phyloP scores from a whole-genome alignment of 2,329 filamentous ascomycete species.

The Alternaria dauci region DNA sequence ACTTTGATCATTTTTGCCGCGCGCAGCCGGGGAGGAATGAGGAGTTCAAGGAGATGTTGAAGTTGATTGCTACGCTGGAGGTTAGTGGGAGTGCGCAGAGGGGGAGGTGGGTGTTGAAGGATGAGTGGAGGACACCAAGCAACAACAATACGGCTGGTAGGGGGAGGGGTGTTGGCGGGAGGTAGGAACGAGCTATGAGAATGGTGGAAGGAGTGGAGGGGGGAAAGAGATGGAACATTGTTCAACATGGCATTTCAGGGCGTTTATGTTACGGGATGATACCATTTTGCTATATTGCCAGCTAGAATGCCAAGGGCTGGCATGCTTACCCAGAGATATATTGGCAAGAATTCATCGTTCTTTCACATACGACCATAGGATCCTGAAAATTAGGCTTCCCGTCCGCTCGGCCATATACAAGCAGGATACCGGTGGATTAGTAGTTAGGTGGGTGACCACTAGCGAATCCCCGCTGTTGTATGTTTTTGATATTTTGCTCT shows the following conservation, averaged over 20 bases:
- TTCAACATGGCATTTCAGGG: background rate
- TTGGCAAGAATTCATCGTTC: background rate
- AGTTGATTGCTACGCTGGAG: conserved; percentile 76
- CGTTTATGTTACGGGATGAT: background rate
- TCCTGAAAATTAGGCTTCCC: too few species aligned
- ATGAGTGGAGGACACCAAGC: conserved; percentile 54
- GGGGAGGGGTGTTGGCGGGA: background rate
- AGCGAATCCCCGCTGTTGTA: too few species aligned
- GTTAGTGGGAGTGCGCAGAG: conserved; percentile 58
- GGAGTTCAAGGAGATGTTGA: conserved; percentile 84
- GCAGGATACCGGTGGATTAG: too few species aligned
- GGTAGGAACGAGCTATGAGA: background rate
- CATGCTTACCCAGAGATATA: background rate
- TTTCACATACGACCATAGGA: too few species aligned
- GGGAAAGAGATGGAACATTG: background rate
- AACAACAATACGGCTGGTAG: background rate
- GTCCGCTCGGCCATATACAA: too few species aligned
- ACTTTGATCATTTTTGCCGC: conserved; percentile 83
- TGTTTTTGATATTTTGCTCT: background rate
- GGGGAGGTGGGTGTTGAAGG: conserved; percentile 67
- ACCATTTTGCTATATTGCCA: background rate
- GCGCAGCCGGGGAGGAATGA: conserved; percentile 69
- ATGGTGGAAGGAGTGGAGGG: too few species aligned
- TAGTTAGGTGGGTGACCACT: too few species aligned
- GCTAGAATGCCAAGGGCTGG: background rate